Percentiles rank a stretch among this genome's conserved stretches.
Conservation (phyloP, 2,329 filamentous ascomycete species). For the Cladophialophora yegresii region DNA sequence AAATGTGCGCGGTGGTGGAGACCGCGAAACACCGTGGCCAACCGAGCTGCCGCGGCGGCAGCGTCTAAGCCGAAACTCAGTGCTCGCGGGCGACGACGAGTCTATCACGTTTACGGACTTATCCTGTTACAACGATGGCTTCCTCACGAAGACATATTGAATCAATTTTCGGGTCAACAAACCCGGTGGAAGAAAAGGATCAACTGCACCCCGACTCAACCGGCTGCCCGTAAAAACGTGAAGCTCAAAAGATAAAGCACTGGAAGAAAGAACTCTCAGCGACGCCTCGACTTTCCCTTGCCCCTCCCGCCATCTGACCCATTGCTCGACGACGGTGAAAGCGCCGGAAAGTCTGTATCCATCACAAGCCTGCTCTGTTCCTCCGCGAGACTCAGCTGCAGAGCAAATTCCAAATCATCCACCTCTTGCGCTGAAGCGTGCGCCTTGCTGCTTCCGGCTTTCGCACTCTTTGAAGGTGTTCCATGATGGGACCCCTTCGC, state of each 20-base stretch:
- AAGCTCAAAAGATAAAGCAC: conserved; percentile 3
- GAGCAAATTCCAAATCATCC: conserved; percentile 62
- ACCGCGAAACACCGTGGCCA: conserved; percentile 6
- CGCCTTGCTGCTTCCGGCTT: conserved; percentile 44
- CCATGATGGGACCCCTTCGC: conserved; percentile 38
- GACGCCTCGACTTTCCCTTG: conserved; percentile 26
- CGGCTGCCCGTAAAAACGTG: background rate
- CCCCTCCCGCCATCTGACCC: conserved; percentile 32
- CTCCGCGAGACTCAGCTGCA: conserved; percentile 64
- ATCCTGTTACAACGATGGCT: background rate
- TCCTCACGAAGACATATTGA: background rate
- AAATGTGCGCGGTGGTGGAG: background rate
- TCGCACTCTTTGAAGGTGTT: conserved; percentile 31
- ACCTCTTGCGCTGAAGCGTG: conserved; percentile 47
- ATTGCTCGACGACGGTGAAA: conserved; percentile 33
- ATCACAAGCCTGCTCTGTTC: conserved; percentile 52
- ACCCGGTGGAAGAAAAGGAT: background rate
- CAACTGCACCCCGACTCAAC: background rate
- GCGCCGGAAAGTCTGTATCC: conserved; percentile 39
- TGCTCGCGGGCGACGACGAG: background rate
- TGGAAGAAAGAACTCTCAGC: conserved; percentile 12
- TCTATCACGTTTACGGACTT: background rate
- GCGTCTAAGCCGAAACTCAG: background rate
- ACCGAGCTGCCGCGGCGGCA: conserved; percentile 3
- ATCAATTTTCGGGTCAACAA: background rate